phyloP scores from a whole-genome alignment of 768 basidiomycete genomes.

The Termitomyces sp. region DNA sequence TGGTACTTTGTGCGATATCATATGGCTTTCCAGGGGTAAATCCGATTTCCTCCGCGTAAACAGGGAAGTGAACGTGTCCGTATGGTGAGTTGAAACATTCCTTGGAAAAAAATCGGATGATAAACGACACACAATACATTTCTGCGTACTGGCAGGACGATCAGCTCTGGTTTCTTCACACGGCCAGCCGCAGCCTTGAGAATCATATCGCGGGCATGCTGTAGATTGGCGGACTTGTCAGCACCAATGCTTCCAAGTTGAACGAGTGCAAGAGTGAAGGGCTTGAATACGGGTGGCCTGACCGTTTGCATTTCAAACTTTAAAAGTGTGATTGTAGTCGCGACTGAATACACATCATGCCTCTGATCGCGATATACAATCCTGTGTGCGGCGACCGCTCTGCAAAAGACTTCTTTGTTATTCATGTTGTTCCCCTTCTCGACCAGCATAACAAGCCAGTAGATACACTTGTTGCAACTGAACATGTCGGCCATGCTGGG shows the following conservation, averaged over 20 bases:
- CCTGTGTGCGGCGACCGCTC: conserved; percentile 63
- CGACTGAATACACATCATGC: conserved; percentile 25
- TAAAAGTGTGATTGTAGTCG: neutral
- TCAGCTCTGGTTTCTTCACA: conserved; percentile 62
- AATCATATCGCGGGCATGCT: conserved; percentile 78
- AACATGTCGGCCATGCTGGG: conserved; percentile 51
- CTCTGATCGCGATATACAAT: conserved; percentile 66
- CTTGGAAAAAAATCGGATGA: conserved; percentile 28
- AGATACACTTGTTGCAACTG: conserved; percentile 42
- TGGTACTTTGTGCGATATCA: conserved; percentile 46
- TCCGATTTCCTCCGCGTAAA: conserved; percentile 76
- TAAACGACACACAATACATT: neutral
- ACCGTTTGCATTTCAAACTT: neutral
- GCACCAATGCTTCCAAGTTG: conserved; percentile 76
- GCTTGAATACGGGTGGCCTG: conserved; percentile 37
- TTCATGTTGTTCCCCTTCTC: conserved; percentile 64
- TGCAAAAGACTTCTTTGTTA: conserved; percentile 50
- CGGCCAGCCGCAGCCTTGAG: conserved; percentile 51
- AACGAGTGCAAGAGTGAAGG: conserved; percentile 83
- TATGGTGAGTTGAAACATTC: conserved; percentile 91
- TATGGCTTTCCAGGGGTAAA: conserved; percentile 56
- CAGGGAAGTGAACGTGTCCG: conserved; percentile 72
- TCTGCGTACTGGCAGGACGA: conserved; percentile 79
- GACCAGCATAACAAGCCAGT: conserved; percentile 29
- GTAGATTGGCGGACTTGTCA: conserved; percentile 75